Percentiles rank a stretch among this genome's conserved stretches.
phyloP scores from a whole-genome alignment of 2,329 filamentous ascomycete species.

The Epicoccum sorghinum region DNA sequence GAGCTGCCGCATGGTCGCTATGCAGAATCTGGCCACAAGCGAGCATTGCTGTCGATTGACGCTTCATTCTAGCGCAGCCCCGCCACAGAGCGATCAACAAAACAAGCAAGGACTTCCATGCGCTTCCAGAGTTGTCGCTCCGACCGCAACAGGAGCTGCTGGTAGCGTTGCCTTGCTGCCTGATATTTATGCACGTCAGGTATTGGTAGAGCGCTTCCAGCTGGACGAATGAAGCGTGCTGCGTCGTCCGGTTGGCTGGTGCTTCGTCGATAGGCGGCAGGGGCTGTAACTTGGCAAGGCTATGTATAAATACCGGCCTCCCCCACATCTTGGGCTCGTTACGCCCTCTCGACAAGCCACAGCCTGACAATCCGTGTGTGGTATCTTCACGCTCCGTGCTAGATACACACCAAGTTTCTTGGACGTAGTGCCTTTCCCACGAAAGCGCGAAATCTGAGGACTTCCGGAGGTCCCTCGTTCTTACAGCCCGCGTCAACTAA shows the following conservation, averaged over 20 bases:
- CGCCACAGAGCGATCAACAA: constrained; percentile 18
- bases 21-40: neutral
- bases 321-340: constrained; percentile 34
- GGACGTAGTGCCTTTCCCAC: constrained; percentile 42
- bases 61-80: constrained; percentile 15
- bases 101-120: constrained; percentile 17
- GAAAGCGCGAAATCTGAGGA: constrained; percentile 49
- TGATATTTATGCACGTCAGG: constrained; percentile 14
- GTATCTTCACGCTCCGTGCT: constrained; percentile 43
- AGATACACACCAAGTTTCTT: constrained; percentile 48
- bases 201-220: constrained; percentile 12
- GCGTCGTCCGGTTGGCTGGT: constrained; percentile 13
- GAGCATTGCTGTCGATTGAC: constrained; percentile 3
- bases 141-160: constrained; percentile 4
- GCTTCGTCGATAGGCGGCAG: constrained; percentile 18
- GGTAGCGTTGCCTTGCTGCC: constrained; percentile 17
- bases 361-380: constrained; percentile 50
- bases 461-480: constrained; percentile 61
- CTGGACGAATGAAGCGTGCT: constrained; percentile 15
- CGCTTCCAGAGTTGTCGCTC: constrained; percentile 9
- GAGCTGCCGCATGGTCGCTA: no score
- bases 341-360: constrained; percentile 49
- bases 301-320: constrained; percentile 34
- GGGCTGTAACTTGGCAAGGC: constrained; percentile 18
- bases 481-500: constrained; percentile 61